A percentile compares a stretch with the other conserved stretches of the same genome.
Conservation (phyloP, 371 early-diverging fungal genomes). For the Circinella umbellata region DNA sequence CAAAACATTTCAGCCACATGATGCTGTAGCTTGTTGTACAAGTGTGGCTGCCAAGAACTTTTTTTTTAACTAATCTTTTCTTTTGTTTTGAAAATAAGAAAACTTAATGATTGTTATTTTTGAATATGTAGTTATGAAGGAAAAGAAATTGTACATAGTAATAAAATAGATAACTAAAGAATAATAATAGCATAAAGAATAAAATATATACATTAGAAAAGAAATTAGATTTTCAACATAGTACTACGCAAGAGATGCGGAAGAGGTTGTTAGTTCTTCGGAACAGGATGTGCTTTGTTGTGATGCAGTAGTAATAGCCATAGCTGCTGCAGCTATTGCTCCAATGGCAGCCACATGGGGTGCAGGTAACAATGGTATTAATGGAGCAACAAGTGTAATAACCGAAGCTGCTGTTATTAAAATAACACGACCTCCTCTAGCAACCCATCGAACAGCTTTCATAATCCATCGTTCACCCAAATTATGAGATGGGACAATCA, state of each 20-base stretch:
- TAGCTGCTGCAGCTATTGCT: neutral
- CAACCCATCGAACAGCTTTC: neutral
- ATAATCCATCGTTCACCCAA: neutral
- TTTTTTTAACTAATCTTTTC: neutral
- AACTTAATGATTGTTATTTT: no score
- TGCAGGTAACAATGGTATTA: neutral
- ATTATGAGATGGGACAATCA: conserved; percentile 4
- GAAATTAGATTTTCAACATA: neutral
- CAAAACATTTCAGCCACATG: neutral
- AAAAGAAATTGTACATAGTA: neutral
- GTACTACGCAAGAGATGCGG: neutral
- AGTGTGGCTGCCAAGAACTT: neutral
- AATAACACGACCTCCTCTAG: conserved; percentile 2
- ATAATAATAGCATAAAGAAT: neutral
- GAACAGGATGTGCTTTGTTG: neutral
- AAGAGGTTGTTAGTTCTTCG: neutral
- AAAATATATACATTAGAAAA: neutral
- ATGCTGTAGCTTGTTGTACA: neutral
- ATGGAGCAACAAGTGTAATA: neutral
- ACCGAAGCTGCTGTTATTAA: neutral
- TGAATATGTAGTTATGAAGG: neutral
- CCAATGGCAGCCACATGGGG: conserved; percentile 2
- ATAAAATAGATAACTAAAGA: neutral
- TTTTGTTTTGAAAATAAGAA: no score
- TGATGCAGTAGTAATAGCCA: conserved; percentile 2